Evolutionary conservation across 1,284 basidiomycete genomes (phyloP), one percentile per base, ranked within the genome.

Genomic region (Ganoderma resinaceum): DNA sequence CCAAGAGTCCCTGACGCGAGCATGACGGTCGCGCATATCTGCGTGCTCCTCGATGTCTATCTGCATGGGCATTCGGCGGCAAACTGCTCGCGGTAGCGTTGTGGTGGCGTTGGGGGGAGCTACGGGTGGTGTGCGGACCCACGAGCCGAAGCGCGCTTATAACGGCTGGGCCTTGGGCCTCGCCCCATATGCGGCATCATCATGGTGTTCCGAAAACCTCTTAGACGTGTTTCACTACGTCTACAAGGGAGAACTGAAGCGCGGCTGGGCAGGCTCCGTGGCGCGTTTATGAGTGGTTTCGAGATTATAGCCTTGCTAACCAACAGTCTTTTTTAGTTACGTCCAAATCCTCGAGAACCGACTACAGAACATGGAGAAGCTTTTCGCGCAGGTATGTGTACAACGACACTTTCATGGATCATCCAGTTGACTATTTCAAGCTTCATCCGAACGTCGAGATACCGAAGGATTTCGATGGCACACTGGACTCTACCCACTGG

Each of bases 341-440:
- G 86, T 94, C 40, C 91, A 93, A 74, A 87, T 87, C 43, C 81
- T 95, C 5, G 92, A 94, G 78, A 86, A 82, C 43, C 84, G 92
- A 9, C 83, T 93, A 14, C 87, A 89, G 66, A 89, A 90, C 73
- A 89, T 94, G 86, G 92, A 94, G 79, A 83, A 80, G 57, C 79
- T 94, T 0, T 78, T 93, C 35, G 82, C 82, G 65, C 86, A 86
- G 79, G 90, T 89, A 72, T 62, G 85, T 78, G 14, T 18, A 9
- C 20, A 7, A 2, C 1, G 14, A 2, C 23, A 1, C 2, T 26
- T 16, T 14, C 5, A 14, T 2, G 16, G 3, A 23, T 38, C 8
- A 7, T 11, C 7, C 5, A 26, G 31, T 20, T 49, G 5, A 62
- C 35, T 6, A 20, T 18, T n/a, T 55, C 20, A 14, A 88, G 86